These are phyloP conservation scores for Dryadomyces quercus-mongolicae DNA, from an alignment of 2,329 filamentous ascomycete species.

Conservation along the genomic window DNA sequence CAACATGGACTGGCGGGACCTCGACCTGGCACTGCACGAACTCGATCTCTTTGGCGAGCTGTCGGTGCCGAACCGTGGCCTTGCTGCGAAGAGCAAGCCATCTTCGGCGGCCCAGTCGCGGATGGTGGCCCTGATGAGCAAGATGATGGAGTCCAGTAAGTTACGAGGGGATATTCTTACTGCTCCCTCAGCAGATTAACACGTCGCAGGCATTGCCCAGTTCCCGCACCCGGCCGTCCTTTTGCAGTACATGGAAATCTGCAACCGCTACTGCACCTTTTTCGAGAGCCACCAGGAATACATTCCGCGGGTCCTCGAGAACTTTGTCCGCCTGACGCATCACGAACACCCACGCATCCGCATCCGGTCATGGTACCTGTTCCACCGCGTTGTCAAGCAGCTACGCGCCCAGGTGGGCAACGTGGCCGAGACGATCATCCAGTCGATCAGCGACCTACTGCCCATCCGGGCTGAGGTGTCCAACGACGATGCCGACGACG, in stretches of 20 bases:
- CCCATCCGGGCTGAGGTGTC: conserved; percentile 84
- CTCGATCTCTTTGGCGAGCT: conserved; percentile 94
- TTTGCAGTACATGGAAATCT: conserved; percentile 97
- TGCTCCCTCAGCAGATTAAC: too few species aligned
- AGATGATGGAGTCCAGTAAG: conserved; percentile 86
- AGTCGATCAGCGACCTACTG: conserved; percentile 77
- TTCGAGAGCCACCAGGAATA: conserved; percentile 76
- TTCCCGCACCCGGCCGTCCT: conserved; percentile 87
- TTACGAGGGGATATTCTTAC: conserved; percentile 5
- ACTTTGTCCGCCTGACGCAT: conserved; percentile 83
- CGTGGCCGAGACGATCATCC: conserved; percentile 82
- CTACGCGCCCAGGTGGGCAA: conserved; percentile 74
- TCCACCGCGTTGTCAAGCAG: conserved; percentile 84
- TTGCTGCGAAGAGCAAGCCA: conserved; percentile 77
- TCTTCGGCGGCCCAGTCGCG: conserved; percentile 68
- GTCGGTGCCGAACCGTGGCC: conserved; percentile 73
- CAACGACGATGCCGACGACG: conserved; percentile 66
- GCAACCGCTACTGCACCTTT: conserved; percentile 83
- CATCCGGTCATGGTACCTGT: conserved; percentile 91
- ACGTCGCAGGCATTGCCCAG: conserved; percentile 56
- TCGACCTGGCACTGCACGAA: conserved; percentile 87
- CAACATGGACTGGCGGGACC: conserved; percentile 83
- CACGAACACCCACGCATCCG: conserved; percentile 79
- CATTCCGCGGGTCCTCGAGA: conserved; percentile 79
- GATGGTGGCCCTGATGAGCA: conserved; percentile 83